Evolutionary conservation across 768 basidiomycete genomes (phyloP).

Genomic region (Holtermannia corniformis): DNA sequence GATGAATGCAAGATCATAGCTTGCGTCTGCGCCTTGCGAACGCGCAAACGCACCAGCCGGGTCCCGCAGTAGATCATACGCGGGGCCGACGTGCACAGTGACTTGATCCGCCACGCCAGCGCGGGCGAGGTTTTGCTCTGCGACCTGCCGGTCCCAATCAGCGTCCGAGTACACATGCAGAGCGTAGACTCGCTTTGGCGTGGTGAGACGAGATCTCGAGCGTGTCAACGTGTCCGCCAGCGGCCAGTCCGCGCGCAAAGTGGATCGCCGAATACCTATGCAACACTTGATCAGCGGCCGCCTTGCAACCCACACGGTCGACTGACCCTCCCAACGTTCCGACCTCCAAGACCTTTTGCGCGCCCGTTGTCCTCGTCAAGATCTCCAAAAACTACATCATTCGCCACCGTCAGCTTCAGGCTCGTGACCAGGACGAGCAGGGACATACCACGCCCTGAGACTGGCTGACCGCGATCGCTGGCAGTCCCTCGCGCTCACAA

Average conservation of each 20-base stretch:
- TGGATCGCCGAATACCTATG: constrained; percentile 38
- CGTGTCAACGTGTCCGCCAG: constrained; percentile 38
- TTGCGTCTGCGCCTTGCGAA: constrained; percentile 11
- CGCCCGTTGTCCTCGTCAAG: constrained; percentile 48
- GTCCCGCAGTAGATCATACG: constrained; percentile 16
- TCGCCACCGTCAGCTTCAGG: no score
- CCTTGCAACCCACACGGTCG: neutral
- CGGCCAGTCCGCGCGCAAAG: constrained; percentile 35
- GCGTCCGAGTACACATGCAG: constrained; percentile 2
- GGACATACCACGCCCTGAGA: no score
- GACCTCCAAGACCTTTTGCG: constrained; percentile 55
- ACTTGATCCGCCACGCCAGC: constrained; percentile 51
- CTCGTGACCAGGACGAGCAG: no score
- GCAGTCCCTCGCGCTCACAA: no score
- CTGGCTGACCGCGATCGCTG: no score
- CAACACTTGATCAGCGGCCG: neutral
- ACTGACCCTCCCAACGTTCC: constrained; percentile 58
- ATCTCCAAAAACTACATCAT: constrained; percentile 53
- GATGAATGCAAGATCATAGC: constrained; percentile 61
- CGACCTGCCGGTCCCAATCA: constrained; percentile 46
- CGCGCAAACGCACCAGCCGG: constrained; percentile 7
- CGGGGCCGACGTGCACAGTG: constrained; percentile 46
- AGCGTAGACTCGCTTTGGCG: no score
- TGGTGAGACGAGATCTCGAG: constrained; percentile 36
- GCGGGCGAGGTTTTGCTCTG: constrained; percentile 50